phyloP scores from a whole-genome alignment of 164 flowering plant species.

The Stephania cephalantha region DNA sequence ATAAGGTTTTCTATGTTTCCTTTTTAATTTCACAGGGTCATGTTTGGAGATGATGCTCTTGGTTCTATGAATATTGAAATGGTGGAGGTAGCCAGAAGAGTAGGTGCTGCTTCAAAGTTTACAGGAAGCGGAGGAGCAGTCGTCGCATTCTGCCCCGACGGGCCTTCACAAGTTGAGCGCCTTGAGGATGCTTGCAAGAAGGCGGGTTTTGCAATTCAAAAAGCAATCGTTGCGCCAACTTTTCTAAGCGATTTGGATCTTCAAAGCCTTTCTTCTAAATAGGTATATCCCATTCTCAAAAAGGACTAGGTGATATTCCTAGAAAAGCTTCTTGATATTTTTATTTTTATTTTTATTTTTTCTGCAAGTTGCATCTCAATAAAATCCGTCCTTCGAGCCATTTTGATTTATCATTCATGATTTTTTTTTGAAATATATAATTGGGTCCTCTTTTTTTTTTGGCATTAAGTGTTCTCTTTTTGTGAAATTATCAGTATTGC shows the following conservation, averaged over 20 bases:
- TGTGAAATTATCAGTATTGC: too few species aligned
- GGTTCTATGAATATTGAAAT: slow-evolving; percentile 77
- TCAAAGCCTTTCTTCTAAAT: slow-evolving; percentile 26
- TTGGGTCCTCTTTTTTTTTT: too few species aligned
- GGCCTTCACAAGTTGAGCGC: slow-evolving; percentile 64
- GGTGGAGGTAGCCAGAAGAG: slow-evolving; percentile 79
- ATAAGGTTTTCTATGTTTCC: background rate
- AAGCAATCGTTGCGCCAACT: slow-evolving; percentile 49
- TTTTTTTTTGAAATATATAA: too few species aligned
- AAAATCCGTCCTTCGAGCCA: too few species aligned
- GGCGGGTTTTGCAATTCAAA: slow-evolving; percentile 60
- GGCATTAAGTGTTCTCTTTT: too few species aligned
- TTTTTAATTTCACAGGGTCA: slow-evolving; percentile 35
- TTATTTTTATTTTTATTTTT: too few species aligned
- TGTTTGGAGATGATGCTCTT: slow-evolving; percentile 87
- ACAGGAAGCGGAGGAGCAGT: slow-evolving; percentile 98
- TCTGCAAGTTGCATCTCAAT: too few species aligned
- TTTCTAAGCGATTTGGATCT: slow-evolving; percentile 48
- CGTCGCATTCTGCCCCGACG: slow-evolving; percentile 76
- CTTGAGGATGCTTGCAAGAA: slow-evolving; percentile 62
- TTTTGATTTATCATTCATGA: too few species aligned
- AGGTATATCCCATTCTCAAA: background rate
- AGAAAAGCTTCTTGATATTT: too few species aligned
- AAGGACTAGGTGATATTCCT: too few species aligned
- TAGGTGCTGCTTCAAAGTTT: slow-evolving; percentile 94